phyloP scores from a whole-genome alignment of 768 basidiomycete genomes.

The Gymnopilus dilepis region DNA sequence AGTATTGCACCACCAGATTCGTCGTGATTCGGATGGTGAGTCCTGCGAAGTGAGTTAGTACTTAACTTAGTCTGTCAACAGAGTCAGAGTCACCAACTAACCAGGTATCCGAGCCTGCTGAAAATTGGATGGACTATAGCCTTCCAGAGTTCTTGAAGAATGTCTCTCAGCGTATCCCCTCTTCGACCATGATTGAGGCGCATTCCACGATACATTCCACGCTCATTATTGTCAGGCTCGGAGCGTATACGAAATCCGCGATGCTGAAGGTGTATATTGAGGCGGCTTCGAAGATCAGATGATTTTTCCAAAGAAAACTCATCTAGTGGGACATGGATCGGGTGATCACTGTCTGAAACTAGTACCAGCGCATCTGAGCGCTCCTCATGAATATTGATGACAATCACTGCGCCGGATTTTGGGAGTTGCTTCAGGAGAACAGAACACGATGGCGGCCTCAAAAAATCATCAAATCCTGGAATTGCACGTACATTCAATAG shows the following conservation, averaged over 20 bases:
- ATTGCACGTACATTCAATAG: not conserved
- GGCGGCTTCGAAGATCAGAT: not conserved
- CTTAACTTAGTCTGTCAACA: not conserved
- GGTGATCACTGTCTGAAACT: not conserved
- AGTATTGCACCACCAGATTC: conserved; percentile 24
- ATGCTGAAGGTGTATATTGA: not conserved
- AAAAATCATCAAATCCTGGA: not conserved
- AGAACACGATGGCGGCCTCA: not conserved
- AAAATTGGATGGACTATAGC: not conserved
- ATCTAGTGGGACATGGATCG: not conserved
- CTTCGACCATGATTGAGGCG: not conserved
- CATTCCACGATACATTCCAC: conserved; percentile 5
- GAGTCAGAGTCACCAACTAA: not conserved
- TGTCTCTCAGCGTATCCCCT: not conserved
- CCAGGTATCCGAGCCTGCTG: not conserved
- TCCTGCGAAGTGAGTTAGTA: not conserved
- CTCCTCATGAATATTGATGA: not conserved
- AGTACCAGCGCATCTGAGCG: not conserved
- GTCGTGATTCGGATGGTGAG: not conserved
- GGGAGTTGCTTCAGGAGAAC: not conserved
- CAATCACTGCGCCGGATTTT: not conserved
- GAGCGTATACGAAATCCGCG: not conserved
- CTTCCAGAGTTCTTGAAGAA: not conserved
- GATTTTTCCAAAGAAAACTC: conserved; percentile 1
- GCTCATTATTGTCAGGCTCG: not conserved